A percentile compares a stretch with the other conserved stretches of the same genome.
These are phyloP conservation scores for Desmodesmus armatus DNA, from an alignment of 139 green algal species.

Conservation along the genomic window DNA sequence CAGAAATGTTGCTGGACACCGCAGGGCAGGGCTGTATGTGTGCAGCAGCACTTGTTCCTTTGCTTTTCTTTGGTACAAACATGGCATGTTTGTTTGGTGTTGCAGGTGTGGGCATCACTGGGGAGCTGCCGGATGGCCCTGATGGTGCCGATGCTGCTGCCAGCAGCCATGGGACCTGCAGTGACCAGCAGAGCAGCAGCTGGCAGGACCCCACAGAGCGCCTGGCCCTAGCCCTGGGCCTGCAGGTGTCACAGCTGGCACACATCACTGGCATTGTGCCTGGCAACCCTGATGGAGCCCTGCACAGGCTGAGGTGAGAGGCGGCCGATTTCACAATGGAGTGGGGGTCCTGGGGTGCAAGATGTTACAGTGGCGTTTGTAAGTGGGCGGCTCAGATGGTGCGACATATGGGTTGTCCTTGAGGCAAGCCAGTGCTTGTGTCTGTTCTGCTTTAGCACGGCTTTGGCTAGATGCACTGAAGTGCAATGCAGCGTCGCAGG, in stretches of 20 bases:
- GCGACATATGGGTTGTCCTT: no score
- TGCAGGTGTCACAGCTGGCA: constrained; percentile 35
- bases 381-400: no score
- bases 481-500: no score
- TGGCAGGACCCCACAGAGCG: constrained; percentile 44
- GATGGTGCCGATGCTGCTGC: background rate
- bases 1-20: no score
- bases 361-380: no score
- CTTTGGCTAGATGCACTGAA: no score
- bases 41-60: background rate
- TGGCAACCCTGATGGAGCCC: background rate
- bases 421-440: no score
- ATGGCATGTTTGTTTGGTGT: background rate
- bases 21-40: no score
- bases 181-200: background rate
- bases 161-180: background rate
- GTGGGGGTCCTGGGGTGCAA: background rate
- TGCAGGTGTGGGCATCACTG: constrained; percentile 45
- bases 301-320: constrained; percentile 9
- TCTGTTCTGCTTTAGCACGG: no score
- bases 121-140: background rate
- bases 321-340: background rate
- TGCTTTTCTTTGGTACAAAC: background rate
- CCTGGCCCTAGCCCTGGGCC: constrained; percentile 28
- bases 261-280: constrained; percentile 20